A percentile compares a stretch with the other conserved stretches of the same genome.
phyloP scores from a whole-genome alignment of 306 rosid species.

The Abrus precatorius region DNA sequence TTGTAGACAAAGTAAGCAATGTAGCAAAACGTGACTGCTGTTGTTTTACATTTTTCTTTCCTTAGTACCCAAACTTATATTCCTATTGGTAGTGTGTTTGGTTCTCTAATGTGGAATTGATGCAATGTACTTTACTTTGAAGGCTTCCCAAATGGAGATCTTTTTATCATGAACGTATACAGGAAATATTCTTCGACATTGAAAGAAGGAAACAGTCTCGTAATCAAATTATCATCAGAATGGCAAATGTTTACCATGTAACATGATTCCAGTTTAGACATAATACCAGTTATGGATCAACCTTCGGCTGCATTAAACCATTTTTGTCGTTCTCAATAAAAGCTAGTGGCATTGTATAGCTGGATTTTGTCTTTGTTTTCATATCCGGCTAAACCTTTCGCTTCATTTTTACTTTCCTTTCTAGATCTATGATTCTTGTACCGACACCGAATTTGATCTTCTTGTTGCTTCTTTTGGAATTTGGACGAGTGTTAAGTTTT shows the following conservation, averaged over 20 bases:
- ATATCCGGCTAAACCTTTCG: constrained; percentile 31
- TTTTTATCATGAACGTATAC: constrained; percentile 25
- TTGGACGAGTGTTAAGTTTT: constrained; percentile 14
- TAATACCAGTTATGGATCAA: constrained; percentile 34
- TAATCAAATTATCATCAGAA: constrained; percentile 15
- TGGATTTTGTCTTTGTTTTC: constrained; percentile 52
- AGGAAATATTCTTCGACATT: background rate
- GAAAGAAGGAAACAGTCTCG: constrained; percentile 9
- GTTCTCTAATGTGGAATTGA: constrained; percentile 9
- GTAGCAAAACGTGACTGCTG: constrained; percentile 30
- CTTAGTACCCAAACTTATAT: constrained; percentile 23
- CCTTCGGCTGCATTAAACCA: constrained; percentile 11
- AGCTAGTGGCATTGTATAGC: constrained; percentile 45
- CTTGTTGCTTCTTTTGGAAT: constrained; percentile 32
- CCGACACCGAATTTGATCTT: constrained; percentile 33
- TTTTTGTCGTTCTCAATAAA: constrained; percentile 51
- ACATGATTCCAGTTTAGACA: constrained; percentile 26
- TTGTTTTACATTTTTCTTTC: constrained; percentile 14
- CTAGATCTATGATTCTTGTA: constrained; percentile 35
- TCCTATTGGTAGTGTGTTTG: background rate
- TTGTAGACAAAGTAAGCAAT: constrained; percentile 32
- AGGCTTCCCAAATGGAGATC: constrained; percentile 30
- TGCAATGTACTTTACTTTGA: constrained; percentile 32
- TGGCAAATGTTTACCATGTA: constrained; percentile 23
- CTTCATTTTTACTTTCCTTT: constrained; percentile 31